A percentile compares a stretch with the other conserved stretches of the same genome.
phyloP scores from a whole-genome alignment of 345 rosid genomes.

The Laguncularia racemosa region DNA sequence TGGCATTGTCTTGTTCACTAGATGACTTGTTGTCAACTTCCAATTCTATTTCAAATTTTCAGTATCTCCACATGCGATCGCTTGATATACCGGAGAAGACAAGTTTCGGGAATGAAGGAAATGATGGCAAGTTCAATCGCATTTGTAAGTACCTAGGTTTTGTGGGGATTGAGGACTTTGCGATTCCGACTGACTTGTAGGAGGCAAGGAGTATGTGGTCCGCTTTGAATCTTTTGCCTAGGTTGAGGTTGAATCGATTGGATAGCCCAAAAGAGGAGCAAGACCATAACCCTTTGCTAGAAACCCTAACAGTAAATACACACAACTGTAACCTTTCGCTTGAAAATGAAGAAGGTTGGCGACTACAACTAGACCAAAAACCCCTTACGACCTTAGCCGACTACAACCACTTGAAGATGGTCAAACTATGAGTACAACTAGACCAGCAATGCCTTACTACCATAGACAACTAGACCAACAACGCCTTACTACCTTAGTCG shows the following conservation, averaged over 20 bases:
- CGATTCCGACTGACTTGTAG: slow-evolving; percentile 70
- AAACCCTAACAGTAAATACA: too few relatives aligned
- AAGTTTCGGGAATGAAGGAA: slow-evolving; percentile 74
- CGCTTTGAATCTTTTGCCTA: slow-evolving; percentile 42
- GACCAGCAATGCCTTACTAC: too few relatives aligned
- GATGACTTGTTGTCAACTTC: slow-evolving; percentile 37
- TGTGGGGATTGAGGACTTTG: slow-evolving; percentile 67
- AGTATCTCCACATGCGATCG: slow-evolving; percentile 47
- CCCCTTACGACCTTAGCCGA: too few relatives aligned
- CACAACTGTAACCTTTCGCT: too few relatives aligned
- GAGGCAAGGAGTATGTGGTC: slow-evolving; percentile 57
- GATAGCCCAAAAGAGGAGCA: slow-evolving; percentile 19
- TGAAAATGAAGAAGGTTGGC: too few relatives aligned
- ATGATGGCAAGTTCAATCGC: slow-evolving; percentile 56
- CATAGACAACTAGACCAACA: too few relatives aligned
- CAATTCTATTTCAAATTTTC: not conserved
- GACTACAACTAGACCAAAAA: too few relatives aligned
- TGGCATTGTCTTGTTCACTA: slow-evolving; percentile 25
- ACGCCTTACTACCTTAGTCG: too few relatives aligned
- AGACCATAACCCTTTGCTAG: too few relatives aligned
- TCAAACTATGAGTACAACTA: too few relatives aligned
- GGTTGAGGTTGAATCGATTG: slow-evolving; percentile 27
- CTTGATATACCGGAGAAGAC: slow-evolving; percentile 49
- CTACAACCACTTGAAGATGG: too few relatives aligned
- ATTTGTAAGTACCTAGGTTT: slow-evolving; percentile 54